Base-by-base conservation (phyloP, 345 rosid genomes). In the Euclidium syriacum region DNA sequence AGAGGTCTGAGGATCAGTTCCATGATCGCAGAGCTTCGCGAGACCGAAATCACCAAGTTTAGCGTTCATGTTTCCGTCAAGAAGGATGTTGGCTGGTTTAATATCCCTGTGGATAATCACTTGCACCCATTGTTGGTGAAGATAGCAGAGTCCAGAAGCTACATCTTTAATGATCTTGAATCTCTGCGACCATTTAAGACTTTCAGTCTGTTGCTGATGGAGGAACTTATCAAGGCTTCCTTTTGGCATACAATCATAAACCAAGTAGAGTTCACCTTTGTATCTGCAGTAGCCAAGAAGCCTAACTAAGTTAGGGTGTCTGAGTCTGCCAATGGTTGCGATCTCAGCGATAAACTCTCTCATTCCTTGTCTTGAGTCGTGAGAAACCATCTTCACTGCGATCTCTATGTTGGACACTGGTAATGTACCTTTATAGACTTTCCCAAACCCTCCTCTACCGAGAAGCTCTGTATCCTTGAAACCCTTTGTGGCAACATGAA, bases 1-100 rank as follows among this genome's bases (percentile, higher is more conserved):
- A 0, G 95, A 85, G 3, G 86, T 83, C 43, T 83, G 85, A 1
- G 81, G 78, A 27, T 59, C 48, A 43, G 57, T 65, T 0, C 86
- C 92, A 1, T 81, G 95, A 62, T 87, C 86, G 0, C 18, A 77
- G 2, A 87, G 56, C 73, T 92, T 81, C 0, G 92, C 92, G 0
- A 85, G 88, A 18, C 95, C 90, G 15, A 90, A 90, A 26, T 90
- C 97, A 4, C 92, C 90, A n/a, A 90, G 68, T 18, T 84, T 64
- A 0, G 79, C 87, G 0, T 80, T 83, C 86, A 85, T 78, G 16
- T 40, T 83, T 0, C 49, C 59, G 1, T 87, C 95, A 35, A 87
- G 77, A 48, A 90, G 69, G 29, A 87, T 85, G 29, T 90, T 87
- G 52, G 90, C 76, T 1, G 95, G 80, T 53, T 87, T 90, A 10